Base-by-base conservation (phyloP, 345 rosid genomes). In the sweet orange (Citrus sinensis) region DNA sequence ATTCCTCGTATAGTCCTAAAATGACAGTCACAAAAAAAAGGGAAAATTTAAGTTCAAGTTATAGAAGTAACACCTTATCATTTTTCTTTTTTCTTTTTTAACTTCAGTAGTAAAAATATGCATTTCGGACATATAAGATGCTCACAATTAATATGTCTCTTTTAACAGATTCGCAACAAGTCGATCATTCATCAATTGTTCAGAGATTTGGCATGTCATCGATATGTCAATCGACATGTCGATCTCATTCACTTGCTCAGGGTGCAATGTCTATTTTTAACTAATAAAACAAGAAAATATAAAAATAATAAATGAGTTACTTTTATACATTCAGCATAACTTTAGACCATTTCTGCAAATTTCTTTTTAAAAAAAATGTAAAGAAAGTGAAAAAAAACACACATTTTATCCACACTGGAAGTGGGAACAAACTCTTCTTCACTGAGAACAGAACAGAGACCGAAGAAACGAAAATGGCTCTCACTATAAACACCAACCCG, bases 401-500 rank as follows among this genome's bases (percentile, higher is more conserved):
- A 1, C 58, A 17, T 17, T 54, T 54, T 46, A 46, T 46, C 13
- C 51, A 46, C 51, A 46, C 51, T 46, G 51, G 51, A 46, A 46
- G 17, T 46, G 51, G 51, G 10, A 16, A 29, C 67, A 63, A 6
- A 29, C 67, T 63, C 67, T 63, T 30, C 8, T 0, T 5, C 22
- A 8, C 3, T 14, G 9, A 9, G 32, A 61, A 34, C 35, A 63
- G 2, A 30, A 30, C 8, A 46, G 24, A 6, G 39, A 30, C 51
- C 51, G 37, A 30, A 54, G 20, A n/a, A 37, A 70, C 69, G 14
- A 16, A 25, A 60, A 83, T 80, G 87, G 56, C 85, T 16, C 79
- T 76, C 62, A 27, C 22, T 54, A 3, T 17, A 16, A 17, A 19
- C 35, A 7, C 71, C 5, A 20, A 40, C 2, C n/a, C 74, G 30